A percentile compares a stretch with the other conserved stretches of the same genome.
Conservation (phyloP, 176 grass and related monocot species). For the Aegilops longissima region DNA sequence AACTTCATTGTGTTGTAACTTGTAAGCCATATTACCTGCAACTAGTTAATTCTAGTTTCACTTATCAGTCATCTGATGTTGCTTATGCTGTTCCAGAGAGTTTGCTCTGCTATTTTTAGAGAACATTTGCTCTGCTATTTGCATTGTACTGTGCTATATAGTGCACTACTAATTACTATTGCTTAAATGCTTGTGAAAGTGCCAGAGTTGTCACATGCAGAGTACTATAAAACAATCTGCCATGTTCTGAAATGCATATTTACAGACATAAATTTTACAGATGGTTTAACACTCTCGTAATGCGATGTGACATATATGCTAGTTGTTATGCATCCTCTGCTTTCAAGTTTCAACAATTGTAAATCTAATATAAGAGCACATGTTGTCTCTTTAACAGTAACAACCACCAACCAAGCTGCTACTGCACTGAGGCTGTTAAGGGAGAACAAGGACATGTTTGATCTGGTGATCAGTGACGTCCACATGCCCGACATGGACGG, state of each 20-base stretch:
- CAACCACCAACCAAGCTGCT: constrained; percentile 60
- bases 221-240: neutral
- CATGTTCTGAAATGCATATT: constrained; percentile 13
- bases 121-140: neutral
- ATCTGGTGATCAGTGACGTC: constrained; percentile 91
- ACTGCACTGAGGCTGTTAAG: constrained; percentile 65
- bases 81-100: neutral
- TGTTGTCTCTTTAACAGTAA: constrained; percentile 54
- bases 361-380: constrained; percentile 18
- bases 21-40: neutral
- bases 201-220: constrained; percentile 16
- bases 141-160: neutral
- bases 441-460: constrained; percentile 81
- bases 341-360: neutral
- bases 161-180: neutral
- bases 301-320: no score
- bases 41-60: neutral
- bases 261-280: neutral
- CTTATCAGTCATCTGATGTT: neutral
- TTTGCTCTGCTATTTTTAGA: neutral
- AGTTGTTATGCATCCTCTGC: neutral
- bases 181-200: constrained; percentile 4
- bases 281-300: neutral
- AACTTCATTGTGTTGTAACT: neutral
- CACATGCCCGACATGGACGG: constrained; percentile 88